phyloP scores from a whole-genome alignment of 345 rosid genomes.

The Cochlearia excelsa region DNA sequence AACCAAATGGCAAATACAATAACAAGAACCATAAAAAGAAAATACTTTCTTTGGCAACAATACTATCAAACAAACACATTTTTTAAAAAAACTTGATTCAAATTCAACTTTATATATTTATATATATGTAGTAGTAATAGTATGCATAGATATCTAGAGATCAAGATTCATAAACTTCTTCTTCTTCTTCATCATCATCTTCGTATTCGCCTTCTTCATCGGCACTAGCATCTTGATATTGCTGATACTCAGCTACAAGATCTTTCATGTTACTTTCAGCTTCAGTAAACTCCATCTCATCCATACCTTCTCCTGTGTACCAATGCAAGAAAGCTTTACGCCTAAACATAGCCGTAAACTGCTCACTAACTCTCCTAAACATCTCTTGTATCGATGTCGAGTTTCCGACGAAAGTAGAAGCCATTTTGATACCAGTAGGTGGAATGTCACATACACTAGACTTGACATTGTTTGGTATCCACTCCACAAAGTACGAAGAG shows the following conservation, averaged over 20 bases:
- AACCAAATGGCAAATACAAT: conserved; percentile 24
- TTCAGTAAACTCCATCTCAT: conserved; percentile 74
- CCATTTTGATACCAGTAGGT: conserved; percentile 46
- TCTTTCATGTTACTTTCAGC: conserved; percentile 66
- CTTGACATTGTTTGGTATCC: conserved; percentile 74
- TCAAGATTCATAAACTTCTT: conserved; percentile 41
- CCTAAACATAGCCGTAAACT: conserved; percentile 95
- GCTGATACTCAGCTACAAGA: conserved; percentile 91
- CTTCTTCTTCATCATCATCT: conserved; percentile 48
- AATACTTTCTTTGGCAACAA: background rate
- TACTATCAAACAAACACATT: conserved; percentile 18
- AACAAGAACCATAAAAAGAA: conserved; percentile 1
- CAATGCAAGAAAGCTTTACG: conserved; percentile 96
- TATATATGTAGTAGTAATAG: conserved; percentile 3
- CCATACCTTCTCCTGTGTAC: conserved; percentile 99
- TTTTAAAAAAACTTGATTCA: background rate
- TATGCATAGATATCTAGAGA: background rate
- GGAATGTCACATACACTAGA: conserved; percentile 53
- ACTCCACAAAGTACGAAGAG: conserved; percentile 92
- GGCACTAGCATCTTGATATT: conserved; percentile 91
- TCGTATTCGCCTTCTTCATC: conserved; percentile 86
- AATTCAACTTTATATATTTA: conserved; percentile 18
- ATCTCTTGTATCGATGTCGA: conserved; percentile 70
- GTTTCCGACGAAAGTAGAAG: conserved; percentile 59
- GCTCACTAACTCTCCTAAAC: conserved; percentile 99